phyloP scores from a whole-genome alignment of 169 alveolate species.

The Blepharisma undulans region DNA sequence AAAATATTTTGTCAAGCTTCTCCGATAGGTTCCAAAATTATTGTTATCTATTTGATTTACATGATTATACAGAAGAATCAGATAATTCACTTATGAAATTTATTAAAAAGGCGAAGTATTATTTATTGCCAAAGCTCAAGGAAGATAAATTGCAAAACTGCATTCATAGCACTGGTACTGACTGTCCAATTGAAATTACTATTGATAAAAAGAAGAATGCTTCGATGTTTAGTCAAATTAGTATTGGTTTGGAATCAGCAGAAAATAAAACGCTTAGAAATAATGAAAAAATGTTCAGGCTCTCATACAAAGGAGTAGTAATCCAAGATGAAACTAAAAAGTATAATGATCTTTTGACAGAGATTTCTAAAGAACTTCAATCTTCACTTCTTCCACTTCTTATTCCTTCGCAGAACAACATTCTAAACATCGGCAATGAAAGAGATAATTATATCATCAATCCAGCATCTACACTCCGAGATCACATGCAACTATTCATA shows the following conservation, averaged over 20 bases:
- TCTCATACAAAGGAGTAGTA: slow-evolving; percentile 60
- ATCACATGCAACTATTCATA: slow-evolving; percentile 52
- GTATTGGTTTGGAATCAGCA: not conserved
- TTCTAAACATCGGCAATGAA: not conserved
- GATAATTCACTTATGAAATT: too few species aligned
- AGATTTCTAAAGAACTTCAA: slow-evolving; percentile 58
- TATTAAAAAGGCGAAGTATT: too few species aligned
- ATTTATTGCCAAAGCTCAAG: too few species aligned
- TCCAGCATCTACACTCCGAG: slow-evolving; percentile 7
- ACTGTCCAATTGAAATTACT: too few species aligned
- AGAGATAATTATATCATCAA: slow-evolving; percentile 28
- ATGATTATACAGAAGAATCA: too few species aligned
- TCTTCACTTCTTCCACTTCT: slow-evolving; percentile 60
- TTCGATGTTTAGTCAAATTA: slow-evolving; percentile 15
- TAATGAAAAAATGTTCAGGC: slow-evolving; percentile 17
- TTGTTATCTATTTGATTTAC: too few species aligned
- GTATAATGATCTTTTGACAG: slow-evolving; percentile 55
- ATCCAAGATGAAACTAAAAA: slow-evolving; percentile 62
- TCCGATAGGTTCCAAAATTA: too few species aligned
- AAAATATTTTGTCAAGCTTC: too few species aligned
- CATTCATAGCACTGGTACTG: too few species aligned
- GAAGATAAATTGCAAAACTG: too few species aligned
- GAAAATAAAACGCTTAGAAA: slow-evolving; percentile 25
- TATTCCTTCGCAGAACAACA: slow-evolving; percentile 39
- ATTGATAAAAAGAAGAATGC: slow-evolving; percentile 2